Base-by-base conservation (phyloP, 2,329 filamentous ascomycete genomes). In the Diaporthe capsici region DNA sequence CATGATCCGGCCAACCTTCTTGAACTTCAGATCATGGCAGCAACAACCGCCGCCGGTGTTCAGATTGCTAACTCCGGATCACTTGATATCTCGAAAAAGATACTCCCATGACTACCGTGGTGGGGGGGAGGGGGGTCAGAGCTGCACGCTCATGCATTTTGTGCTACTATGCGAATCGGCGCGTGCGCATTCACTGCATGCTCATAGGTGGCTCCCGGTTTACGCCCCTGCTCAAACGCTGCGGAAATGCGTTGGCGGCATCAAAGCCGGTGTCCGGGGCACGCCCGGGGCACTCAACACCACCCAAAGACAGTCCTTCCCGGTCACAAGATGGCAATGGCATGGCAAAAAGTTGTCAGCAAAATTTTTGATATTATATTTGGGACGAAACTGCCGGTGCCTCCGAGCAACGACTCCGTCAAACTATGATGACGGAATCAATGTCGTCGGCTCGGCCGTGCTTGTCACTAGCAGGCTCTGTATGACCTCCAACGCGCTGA, bases 401-500 rank as follows among this genome's bases (percentile, higher is more conserved):
- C 34, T 70, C 22, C 34, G 22, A n/a, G 22, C 37, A 42, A 31
- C 4, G 37, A n/a, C 13, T 9, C 49, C 65, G 47, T 28, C 65
- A 55, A 17, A 70, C 65, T 70, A 70, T 42, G 47, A 28, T 8
- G 65, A 34, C 31, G 65, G 65, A 39, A 70, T 55, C 70, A 71
- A 25, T 2, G 63, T 74, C 63, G 71, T 37, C 31, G 80, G 57
- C 37, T 76, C 55, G 3, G 80, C 77, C 1, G 77, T 78, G 57
- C 67, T 75, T 20, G 63, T 65, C 22, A 77, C 79, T 17, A 82
- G 72, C n/a, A 82, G 75, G 67, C 80, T 82, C 75, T 81, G 81
- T 9, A 84, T 77, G 28, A 82, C 79, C 70, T 84, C 83, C 71
- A 84, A 78, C 7, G 83, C 83, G 39, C 81, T 81, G 58, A 85